phyloP scores from a whole-genome alignment of 257 asterid genomes.

The Solanum verrucosum region DNA sequence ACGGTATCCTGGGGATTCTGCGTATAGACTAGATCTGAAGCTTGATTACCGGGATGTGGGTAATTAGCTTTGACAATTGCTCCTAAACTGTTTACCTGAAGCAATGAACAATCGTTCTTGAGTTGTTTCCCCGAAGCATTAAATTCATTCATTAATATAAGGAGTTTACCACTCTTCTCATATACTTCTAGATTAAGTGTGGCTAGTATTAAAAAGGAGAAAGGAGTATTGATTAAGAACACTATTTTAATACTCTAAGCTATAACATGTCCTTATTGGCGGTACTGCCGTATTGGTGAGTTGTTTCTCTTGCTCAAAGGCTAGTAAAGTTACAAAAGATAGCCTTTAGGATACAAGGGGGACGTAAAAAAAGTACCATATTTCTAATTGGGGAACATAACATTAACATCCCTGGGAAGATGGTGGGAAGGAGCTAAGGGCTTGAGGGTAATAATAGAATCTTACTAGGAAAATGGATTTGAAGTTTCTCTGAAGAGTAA shows the following conservation, averaged over 20 bases:
- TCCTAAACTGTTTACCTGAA: background rate
- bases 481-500: background rate
- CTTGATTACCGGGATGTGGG: background rate
- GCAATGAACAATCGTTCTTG: background rate
- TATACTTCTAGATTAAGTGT: background rate
- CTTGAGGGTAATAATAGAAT: background rate
- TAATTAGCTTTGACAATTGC: background rate
- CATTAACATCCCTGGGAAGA: background rate
- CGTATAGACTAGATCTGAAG: background rate
- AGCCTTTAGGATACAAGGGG: background rate
- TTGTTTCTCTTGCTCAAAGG: background rate
- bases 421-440: background rate
- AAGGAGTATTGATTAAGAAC: background rate
- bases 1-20: background rate
- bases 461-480: background rate
- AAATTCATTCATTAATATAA: background rate
- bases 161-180: background rate
- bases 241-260: background rate
- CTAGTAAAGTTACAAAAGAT: background rate
- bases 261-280: background rate
- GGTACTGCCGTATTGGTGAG: background rate
- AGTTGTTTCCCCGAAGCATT: background rate
- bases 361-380: background rate
- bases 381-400: background rate
- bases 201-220: background rate